Conservation (phyloP, 371 early-diverging fungal genomes). For the Zychaea mexicana region DNA sequence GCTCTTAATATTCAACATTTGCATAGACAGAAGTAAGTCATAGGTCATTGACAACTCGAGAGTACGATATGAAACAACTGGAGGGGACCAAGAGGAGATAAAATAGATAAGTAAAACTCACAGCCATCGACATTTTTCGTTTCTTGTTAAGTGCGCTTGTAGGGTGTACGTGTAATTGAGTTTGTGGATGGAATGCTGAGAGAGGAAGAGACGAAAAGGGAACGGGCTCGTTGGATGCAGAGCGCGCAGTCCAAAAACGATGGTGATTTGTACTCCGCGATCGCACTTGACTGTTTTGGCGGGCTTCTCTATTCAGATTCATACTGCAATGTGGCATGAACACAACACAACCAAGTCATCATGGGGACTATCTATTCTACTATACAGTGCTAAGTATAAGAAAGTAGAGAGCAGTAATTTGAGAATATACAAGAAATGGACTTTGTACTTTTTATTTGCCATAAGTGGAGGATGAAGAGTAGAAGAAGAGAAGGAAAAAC, state of each 20-base stretch:
- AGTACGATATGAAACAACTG: no score
- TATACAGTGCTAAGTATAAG: no score
- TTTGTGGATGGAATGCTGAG: background rate
- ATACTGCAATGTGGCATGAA: no score
- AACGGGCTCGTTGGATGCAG: background rate
- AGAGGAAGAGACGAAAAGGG: background rate
- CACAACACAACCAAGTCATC: no score
- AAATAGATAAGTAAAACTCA: conserved; percentile 22
- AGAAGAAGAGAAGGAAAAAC: background rate
- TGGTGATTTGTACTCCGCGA: background rate
- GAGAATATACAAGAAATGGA: background rate
- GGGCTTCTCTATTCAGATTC: background rate
- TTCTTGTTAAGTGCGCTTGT: background rate
- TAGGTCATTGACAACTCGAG: no score
- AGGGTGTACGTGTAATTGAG: background rate
- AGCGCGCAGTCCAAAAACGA: background rate
- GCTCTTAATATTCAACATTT: conserved; percentile 53
- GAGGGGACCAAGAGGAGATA: no score
- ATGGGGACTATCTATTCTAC: no score
- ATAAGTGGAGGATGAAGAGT: no score
- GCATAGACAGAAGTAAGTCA: no score
- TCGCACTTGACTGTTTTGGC: background rate
- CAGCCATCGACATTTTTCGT: conserved; percentile 44
- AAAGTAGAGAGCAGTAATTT: background rate
- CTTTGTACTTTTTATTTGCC: no score